phyloP scores from a whole-genome alignment of 331 rosid genomes.

The Quercus phellos region DNA sequence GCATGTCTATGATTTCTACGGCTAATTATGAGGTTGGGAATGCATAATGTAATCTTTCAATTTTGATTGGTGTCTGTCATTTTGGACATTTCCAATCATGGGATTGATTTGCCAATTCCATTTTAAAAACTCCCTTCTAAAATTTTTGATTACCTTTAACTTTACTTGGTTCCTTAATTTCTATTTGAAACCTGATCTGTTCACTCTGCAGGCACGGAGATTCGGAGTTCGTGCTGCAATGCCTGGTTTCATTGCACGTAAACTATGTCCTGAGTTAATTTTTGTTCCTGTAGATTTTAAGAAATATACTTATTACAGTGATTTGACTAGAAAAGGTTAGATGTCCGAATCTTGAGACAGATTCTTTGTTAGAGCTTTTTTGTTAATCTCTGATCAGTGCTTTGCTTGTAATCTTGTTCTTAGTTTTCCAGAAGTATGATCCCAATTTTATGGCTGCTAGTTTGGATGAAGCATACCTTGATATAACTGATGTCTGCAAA shows the following conservation, averaged over 20 bases:
- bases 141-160: background rate
- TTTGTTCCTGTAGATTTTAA: slow-evolving; percentile 75
- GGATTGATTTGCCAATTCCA: background rate
- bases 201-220: slow-evolving; percentile 61
- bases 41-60: background rate
- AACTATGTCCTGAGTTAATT: slow-evolving; percentile 77
- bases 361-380: background rate
- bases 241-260: slow-evolving; percentile 95
- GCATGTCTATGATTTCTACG: slow-evolving; percentile 85
- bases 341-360: slow-evolving; percentile 11
- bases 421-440: slow-evolving; percentile 77
- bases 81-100: background rate
- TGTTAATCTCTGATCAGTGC: slow-evolving; percentile 8
- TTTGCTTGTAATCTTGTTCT: slow-evolving; percentile 11
- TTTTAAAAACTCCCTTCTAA: too few relatives aligned
- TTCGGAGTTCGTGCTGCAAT: slow-evolving; percentile 96
- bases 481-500: slow-evolving; percentile 77
- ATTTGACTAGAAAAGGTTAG: slow-evolving; percentile 72
- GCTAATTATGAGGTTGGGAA: slow-evolving; percentile 89
- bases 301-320: slow-evolving; percentile 68
- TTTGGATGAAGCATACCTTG: slow-evolving; percentile 93
- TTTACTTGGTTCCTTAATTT: background rate
- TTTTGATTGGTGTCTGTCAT: background rate
- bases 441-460: slow-evolving; percentile 85
- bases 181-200: background rate